phyloP scores from a whole-genome alignment of 441 rosid species.

The Erodium moschatum region DNA sequence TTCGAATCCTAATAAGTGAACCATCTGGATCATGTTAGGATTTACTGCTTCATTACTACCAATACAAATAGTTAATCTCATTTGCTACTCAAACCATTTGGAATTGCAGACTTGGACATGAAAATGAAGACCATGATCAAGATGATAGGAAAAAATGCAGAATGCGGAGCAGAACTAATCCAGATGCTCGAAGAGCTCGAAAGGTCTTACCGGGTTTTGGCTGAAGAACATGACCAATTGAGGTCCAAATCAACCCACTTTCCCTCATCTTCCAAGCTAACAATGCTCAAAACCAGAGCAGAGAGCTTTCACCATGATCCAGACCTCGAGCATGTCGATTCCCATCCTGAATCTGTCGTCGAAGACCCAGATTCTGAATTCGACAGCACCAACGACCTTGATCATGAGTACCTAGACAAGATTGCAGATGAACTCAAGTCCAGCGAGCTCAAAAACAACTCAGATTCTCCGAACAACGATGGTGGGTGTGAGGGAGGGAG shows the following conservation, averaged over 20 bases:
- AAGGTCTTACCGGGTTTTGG: conserved; percentile 21
- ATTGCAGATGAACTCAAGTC: conserved; percentile 16
- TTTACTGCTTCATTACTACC: too few relatives aligned
- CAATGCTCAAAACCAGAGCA: neutral
- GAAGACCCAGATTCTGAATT: conserved; percentile 19
- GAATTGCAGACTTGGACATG: conserved; percentile 32
- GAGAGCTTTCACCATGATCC: neutral
- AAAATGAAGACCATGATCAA: conserved; percentile 26
- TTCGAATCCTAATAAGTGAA: too few relatives aligned
- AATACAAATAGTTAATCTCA: neutral
- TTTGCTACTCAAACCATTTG: neutral
- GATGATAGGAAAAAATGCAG: conserved; percentile 22
- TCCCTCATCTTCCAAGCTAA: neutral
- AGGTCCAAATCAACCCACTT: conserved; percentile 6
- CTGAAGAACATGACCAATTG: conserved; percentile 25
- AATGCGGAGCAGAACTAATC: conserved; percentile 21
- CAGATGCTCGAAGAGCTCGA: conserved; percentile 29
- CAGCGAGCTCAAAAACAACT: conserved; percentile 16
- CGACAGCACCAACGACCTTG: neutral
- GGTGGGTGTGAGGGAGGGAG: conserved; percentile 14
- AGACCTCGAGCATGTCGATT: conserved; percentile 7
- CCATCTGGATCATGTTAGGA: too few relatives aligned
- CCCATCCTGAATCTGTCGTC: conserved; percentile 17
- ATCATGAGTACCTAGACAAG: conserved; percentile 13
- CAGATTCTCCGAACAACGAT: conserved; percentile 7